These are phyloP conservation scores for Lagenaria siceraria DNA, from an alignment of 306 rosid species.

Conservation along the genomic window DNA sequence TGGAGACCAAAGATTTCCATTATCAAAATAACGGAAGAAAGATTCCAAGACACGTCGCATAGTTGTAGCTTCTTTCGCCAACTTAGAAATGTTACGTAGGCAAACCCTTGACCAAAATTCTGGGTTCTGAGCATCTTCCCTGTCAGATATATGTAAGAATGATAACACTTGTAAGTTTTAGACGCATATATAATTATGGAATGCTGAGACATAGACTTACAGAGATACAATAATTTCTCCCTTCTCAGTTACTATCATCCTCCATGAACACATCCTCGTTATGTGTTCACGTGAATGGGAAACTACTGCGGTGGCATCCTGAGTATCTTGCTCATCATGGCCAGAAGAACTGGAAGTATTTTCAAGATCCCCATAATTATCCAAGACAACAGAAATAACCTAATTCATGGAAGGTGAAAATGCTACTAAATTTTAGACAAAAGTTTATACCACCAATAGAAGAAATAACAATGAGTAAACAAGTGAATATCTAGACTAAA, in stretches of 20 bases:
- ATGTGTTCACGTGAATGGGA: slow-evolving; percentile 1
- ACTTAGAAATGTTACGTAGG: slow-evolving; percentile 77
- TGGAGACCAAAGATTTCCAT: slow-evolving; percentile 62
- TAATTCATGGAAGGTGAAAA: slow-evolving; percentile 15
- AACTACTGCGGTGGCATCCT: background rate
- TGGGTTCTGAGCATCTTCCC: slow-evolving; percentile 71
- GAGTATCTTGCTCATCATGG: background rate
- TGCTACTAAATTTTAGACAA: background rate
- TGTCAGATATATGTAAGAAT: slow-evolving; percentile 19
- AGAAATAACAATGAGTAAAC: slow-evolving; percentile 37
- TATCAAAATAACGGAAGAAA: slow-evolving; percentile 70
- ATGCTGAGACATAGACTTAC: slow-evolving; percentile 13
- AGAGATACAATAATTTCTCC: slow-evolving; percentile 33
- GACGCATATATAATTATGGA: background rate
- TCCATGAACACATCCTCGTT: slow-evolving; percentile 45
- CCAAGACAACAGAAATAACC: slow-evolving; percentile 83
- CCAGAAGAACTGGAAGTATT: slow-evolving; percentile 10
- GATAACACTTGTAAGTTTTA: background rate
- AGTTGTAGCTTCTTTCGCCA: slow-evolving; percentile 84
- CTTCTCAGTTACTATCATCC: slow-evolving; percentile 33
- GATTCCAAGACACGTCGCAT: slow-evolving; percentile 85
- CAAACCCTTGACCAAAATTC: slow-evolving; percentile 88
- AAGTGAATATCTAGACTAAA: background rate
- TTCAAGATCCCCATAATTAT: slow-evolving; percentile 47
- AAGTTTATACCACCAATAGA: background rate